Conservation (phyloP, 2,329 filamentous ascomycete species). For the Pyrenochaeta sp. region DNA sequence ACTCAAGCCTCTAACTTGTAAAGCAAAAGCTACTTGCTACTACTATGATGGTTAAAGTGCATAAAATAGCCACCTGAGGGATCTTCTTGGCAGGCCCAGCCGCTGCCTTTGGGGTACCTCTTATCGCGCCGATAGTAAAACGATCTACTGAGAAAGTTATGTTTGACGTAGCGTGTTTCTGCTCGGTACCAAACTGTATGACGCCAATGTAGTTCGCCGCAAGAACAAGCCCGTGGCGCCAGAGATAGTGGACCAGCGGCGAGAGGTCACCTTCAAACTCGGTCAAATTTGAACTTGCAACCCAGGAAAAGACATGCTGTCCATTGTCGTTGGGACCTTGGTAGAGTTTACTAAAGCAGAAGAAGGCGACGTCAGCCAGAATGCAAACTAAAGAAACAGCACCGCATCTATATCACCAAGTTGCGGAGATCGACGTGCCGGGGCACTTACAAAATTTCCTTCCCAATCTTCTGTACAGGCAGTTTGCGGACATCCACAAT, state of each 20-base stretch:
- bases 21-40: not conserved
- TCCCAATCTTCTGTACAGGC: constrained; percentile 1
- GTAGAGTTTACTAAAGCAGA: constrained; percentile 1
- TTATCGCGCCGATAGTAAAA: not conserved
- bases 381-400: not conserved
- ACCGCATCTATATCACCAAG: not conserved
- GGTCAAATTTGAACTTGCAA: not conserved
- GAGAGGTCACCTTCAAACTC: constrained; percentile 6
- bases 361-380: not conserved
- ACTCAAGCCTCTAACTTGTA: too few relatives aligned
- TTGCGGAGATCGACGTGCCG: not conserved
- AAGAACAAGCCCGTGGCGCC: constrained; percentile 2
- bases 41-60: not conserved
- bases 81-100: not conserved
- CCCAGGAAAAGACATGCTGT: constrained; percentile 8
- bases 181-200: constrained; percentile 7
- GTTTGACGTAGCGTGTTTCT: constrained; percentile 8
- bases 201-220: constrained; percentile 4
- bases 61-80: not conserved
- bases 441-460: constrained; percentile 1
- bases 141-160: constrained; percentile 1
- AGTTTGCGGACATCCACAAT: not conserved
- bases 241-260: constrained; percentile 6
- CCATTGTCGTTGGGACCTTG: constrained; percentile 8
- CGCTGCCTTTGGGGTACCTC: constrained; percentile 4